These are phyloP conservation scores for Nannochloropsis gaditana DNA, from an alignment of 108 stramenopile genomes.

Conservation along the genomic window DNA sequence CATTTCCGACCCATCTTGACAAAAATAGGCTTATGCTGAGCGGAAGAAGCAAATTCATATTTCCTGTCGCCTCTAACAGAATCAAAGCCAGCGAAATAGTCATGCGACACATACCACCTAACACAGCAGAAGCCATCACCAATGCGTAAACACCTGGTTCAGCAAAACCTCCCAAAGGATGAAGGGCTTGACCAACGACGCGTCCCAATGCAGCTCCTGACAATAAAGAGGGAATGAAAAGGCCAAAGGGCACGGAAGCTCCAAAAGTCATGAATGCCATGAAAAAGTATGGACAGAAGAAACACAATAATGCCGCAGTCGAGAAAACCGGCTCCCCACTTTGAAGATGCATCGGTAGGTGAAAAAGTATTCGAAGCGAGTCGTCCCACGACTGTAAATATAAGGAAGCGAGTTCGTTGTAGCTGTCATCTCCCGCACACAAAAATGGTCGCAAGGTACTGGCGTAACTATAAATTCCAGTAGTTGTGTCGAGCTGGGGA, in stretches of 20 bases:
- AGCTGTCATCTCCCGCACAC: conserved; percentile 5
- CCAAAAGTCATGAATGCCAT: conserved; percentile 53
- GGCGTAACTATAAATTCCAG: neutral
- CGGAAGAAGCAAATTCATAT: conserved; percentile 6
- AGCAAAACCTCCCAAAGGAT: conserved; percentile 35
- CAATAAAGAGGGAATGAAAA: conserved; percentile 52
- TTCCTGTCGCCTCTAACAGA: conserved; percentile 20
- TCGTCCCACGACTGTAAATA: conserved; percentile 30
- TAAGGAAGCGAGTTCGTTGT: conserved; percentile 35
- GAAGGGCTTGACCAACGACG: conserved; percentile 26
- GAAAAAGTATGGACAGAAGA: conserved; percentile 45
- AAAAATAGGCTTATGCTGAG: conserved; percentile 11
- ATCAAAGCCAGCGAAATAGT: conserved; percentile 45
- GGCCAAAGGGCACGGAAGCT: conserved; percentile 48
- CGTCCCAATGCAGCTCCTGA: conserved; percentile 54
- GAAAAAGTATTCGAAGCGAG: conserved; percentile 30
- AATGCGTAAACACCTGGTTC: conserved; percentile 50
- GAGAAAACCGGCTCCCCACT: conserved; percentile 24
- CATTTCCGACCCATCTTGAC: conserved; percentile 19
- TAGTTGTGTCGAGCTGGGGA: neutral
- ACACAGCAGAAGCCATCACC: conserved; percentile 49
- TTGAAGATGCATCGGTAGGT: conserved; percentile 27
- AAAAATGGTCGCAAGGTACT: conserved; percentile 21
- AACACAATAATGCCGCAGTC: conserved; percentile 30
- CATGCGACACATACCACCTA: conserved; percentile 56